Evolutionary conservation across 257 asterid genomes (phyloP).

Genomic region (Datura wrightii): DNA sequence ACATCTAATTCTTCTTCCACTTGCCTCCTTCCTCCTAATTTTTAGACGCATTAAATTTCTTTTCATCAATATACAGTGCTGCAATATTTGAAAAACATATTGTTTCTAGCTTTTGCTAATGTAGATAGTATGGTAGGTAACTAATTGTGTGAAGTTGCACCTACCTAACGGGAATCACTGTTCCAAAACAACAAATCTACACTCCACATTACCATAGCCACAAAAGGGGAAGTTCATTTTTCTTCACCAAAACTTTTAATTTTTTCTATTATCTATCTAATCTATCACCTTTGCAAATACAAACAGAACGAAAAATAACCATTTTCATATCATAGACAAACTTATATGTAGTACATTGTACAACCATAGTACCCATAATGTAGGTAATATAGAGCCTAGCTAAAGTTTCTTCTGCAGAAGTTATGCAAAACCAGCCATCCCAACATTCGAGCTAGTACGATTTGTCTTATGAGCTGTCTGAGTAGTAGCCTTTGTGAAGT

Average conservation of each 20-base stretch:
- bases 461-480: conserved; percentile 61
- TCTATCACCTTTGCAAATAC: neutral
- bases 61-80: neutral
- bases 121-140: no score
- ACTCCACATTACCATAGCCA: neutral
- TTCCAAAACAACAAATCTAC: no score
- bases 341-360: neutral
- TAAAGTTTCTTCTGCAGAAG: conserved; percentile 22
- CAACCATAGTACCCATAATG: neutral
- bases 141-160: no score
- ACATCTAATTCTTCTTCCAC: neutral
- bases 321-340: neutral
- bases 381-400: conserved; percentile 14
- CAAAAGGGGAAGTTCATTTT: neutral
- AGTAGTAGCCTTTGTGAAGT: conserved; percentile 77
- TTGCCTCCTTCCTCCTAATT: neutral
- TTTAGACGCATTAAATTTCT: neutral
- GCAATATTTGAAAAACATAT: neutral
- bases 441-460: conserved; percentile 54
- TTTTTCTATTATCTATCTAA: neutral
- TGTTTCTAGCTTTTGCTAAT: no score
- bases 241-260: neutral
- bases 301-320: neutral
- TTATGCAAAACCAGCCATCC: conserved; percentile 67
- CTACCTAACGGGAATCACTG: no score